A percentile compares a stretch with the other conserved stretches of the same genome.
phyloP scores from a whole-genome alignment of 31 red algal species.

The Endocladia muricata region DNA sequence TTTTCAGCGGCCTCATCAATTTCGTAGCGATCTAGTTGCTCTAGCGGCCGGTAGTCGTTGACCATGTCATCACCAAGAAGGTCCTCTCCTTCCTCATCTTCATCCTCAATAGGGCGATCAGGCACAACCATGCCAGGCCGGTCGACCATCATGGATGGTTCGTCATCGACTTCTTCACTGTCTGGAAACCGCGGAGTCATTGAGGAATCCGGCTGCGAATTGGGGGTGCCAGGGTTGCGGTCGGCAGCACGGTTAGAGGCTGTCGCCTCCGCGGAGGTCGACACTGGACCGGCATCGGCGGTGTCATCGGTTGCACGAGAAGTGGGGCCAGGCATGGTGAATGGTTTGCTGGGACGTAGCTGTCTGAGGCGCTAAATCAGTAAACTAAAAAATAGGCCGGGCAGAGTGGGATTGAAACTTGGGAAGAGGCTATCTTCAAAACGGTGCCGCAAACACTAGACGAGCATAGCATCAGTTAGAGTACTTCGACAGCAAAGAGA shows the following conservation, averaged over 20 bases:
- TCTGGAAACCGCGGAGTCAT: not conserved
- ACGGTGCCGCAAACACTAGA: too few relatives aligned
- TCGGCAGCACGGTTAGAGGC: not conserved
- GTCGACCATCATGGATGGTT: not conserved
- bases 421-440: too few relatives aligned
- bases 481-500: too few relatives aligned
- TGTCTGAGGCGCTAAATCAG: too few relatives aligned
- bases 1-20: conserved; percentile 86
- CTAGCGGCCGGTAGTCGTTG: conserved; percentile 82
- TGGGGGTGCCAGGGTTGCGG: too few relatives aligned
- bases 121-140: not conserved
- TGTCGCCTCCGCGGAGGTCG: conserved; percentile 17
- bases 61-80: conserved; percentile 93
- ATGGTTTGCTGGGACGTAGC: not conserved
- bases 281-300: conserved; percentile 16
- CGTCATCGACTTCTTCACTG: conserved; percentile 42
- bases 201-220: not conserved
- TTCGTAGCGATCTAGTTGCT: conserved; percentile 89
- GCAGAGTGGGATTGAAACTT: too few relatives aligned
- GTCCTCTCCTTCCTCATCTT: conserved; percentile 94
- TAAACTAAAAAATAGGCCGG: too few relatives aligned
- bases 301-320: conserved; percentile 32
- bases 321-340: not conserved
- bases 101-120: conserved; percentile 36
- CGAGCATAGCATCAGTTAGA: too few relatives aligned